Evolutionary conservation across 495 filamentous ascomycete species (phyloP).

Genomic region (Acidiella bohemica): DNA sequence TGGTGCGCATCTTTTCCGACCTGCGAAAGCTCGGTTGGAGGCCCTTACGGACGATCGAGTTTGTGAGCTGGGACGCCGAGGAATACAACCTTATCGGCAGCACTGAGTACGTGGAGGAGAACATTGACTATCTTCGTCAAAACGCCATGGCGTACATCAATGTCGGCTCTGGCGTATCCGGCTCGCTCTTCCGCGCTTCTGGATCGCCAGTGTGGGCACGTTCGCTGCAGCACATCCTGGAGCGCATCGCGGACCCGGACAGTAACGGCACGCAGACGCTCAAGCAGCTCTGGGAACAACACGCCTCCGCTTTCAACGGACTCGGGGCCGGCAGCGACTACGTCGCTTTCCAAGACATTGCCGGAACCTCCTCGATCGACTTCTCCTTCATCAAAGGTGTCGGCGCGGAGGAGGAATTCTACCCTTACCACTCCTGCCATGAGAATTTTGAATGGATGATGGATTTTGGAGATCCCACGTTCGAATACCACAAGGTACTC

Average conservation of each 20-base stretch:
- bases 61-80: slow-evolving; percentile 87
- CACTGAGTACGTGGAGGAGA: slow-evolving; percentile 81
- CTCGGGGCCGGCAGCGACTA: slow-evolving; percentile 79
- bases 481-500: slow-evolving; percentile 65
- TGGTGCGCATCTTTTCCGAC: slow-evolving; percentile 69
- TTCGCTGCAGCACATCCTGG: slow-evolving; percentile 55
- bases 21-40: slow-evolving; percentile 66
- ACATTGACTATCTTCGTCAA: slow-evolving; percentile 41
- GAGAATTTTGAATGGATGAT: slow-evolving; percentile 84
- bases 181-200: slow-evolving; percentile 56
- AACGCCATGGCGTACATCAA: slow-evolving; percentile 78
- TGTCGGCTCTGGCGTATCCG: slow-evolving; percentile 72
- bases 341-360: slow-evolving; percentile 83
- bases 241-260: slow-evolving; percentile 57
- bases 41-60: slow-evolving; percentile 83
- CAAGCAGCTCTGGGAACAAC: slow-evolving; percentile 60
- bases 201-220: slow-evolving; percentile 67
- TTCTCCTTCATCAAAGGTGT: slow-evolving; percentile 47
- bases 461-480: slow-evolving; percentile 62
- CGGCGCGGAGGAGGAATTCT: slow-evolving; percentile 21
- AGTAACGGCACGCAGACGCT: slow-evolving; percentile 50
- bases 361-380: slow-evolving; percentile 81
- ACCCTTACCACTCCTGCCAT: slow-evolving; percentile 72
- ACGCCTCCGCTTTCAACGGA: slow-evolving; percentile 42
- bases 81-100: slow-evolving; percentile 92